phyloP scores from a whole-genome alignment of 305 asterid species.

The Solanum hybrid region DNA sequence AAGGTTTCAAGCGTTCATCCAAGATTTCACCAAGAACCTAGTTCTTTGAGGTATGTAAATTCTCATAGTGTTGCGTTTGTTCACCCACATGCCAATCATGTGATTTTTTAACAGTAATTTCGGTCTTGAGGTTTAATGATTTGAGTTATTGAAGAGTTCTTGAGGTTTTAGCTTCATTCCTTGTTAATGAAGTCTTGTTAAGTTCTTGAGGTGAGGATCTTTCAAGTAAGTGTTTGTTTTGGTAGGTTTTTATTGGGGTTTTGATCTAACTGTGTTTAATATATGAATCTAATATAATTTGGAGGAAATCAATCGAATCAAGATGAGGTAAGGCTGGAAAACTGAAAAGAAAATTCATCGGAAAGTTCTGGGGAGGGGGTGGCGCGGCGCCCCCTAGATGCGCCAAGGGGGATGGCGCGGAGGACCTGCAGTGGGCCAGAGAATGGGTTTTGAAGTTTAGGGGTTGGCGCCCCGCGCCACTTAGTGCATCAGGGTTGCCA shows the following conservation, averaged over 20 bases:
- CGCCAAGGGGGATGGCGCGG: background rate
- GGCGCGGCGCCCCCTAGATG: background rate
- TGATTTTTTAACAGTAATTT: background rate
- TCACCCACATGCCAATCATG: background rate
- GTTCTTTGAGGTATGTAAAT: background rate
- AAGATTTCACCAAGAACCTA: background rate
- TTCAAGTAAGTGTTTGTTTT: background rate
- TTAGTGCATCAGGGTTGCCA: background rate
- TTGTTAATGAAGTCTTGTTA: background rate
- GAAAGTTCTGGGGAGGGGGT: background rate
- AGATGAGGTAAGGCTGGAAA: no score
- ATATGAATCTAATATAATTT: background rate
- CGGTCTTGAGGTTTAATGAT: background rate
- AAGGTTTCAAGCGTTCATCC: background rate
- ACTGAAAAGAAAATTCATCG: no score
- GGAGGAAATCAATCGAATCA: background rate
- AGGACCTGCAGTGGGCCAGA: background rate
- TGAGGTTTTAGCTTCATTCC: background rate
- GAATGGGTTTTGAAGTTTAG: background rate
- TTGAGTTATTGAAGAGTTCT: background rate
- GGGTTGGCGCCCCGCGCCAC: fast-evolving
- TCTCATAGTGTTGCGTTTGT: background rate
- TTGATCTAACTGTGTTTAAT: no score
- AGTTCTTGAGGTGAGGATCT: background rate
- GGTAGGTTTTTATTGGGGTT: background rate